phyloP scores from a whole-genome alignment of 345 rosid genomes.

The Firmiana major region DNA sequence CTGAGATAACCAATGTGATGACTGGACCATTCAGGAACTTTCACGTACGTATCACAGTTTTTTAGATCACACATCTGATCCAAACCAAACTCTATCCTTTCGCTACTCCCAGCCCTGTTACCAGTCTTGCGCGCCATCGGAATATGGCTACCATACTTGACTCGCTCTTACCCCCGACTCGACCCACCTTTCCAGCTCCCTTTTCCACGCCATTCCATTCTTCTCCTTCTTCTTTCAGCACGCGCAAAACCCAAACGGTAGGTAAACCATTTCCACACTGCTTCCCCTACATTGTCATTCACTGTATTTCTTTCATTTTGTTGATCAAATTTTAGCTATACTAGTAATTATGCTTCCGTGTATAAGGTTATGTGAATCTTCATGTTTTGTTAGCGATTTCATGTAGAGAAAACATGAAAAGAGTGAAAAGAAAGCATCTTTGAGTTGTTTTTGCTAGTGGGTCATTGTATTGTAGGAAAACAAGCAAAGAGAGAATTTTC shows the following conservation, averaged over 20 bases:
- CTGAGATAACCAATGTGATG: too few relatives aligned
- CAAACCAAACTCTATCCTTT: neutral
- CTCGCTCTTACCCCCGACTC: conserved; percentile 7
- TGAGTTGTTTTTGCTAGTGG: conserved; percentile 2
- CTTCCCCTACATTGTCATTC: too few relatives aligned
- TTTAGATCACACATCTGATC: neutral
- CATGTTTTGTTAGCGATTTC: neutral
- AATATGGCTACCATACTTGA: conserved; percentile 7
- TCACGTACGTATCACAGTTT: neutral
- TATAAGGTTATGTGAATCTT: neutral
- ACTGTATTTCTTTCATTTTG: neutral
- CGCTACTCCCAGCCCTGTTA: neutral
- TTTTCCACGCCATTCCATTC: neutral
- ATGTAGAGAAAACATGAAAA: neutral
- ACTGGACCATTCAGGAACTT: too few relatives aligned
- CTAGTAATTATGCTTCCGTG: neutral
- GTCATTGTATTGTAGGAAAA: neutral
- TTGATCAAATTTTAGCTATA: neutral
- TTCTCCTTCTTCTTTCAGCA: neutral
- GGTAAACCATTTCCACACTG: neutral
- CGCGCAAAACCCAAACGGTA: conserved; percentile 2
- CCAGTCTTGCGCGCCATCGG: neutral
- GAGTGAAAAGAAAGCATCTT: neutral
- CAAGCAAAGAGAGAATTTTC: neutral
- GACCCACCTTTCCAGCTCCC: neutral